Percentiles rank a stretch among this genome's conserved stretches.
Evolutionary conservation across 192 early-diverging fungal species (phyloP).

Genomic region (Backusella parvicylindrica): DNA sequence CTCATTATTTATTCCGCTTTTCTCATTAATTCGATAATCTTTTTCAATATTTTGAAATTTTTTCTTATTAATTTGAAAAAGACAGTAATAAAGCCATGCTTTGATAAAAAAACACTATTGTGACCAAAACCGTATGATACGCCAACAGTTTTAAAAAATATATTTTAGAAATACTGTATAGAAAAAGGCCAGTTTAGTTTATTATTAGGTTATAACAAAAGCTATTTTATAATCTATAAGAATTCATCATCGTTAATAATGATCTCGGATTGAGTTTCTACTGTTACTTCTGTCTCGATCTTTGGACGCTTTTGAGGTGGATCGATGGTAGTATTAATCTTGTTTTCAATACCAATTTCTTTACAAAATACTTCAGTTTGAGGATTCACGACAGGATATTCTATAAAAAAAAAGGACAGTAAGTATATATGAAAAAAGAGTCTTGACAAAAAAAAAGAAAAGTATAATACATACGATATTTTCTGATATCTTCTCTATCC

Average conservation of each 20-base stretch:
- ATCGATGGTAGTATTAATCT: constrained; percentile 50
- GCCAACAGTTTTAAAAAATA: too few species aligned
- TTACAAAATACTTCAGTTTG: constrained; percentile 80
- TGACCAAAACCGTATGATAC: too few species aligned
- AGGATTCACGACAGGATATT: constrained; percentile 65
- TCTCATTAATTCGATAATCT: too few species aligned
- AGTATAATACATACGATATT: constrained; percentile 30
- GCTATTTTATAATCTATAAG: not conserved
- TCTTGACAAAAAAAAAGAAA: too few species aligned
- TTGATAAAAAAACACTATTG: too few species aligned
- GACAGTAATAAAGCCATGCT: too few species aligned
- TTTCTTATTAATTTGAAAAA: too few species aligned
- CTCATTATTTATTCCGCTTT: too few species aligned
- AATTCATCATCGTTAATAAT: constrained; percentile 10
- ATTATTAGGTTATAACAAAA: too few species aligned
- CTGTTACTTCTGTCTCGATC: not conserved
- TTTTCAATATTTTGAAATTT: too few species aligned
- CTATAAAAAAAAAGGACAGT: constrained; percentile 24
- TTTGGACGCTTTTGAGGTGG: not conserved
- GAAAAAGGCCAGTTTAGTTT: too few species aligned
- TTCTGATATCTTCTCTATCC: constrained; percentile 31
- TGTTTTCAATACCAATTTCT: constrained; percentile 65
- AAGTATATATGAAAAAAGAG: not conserved
- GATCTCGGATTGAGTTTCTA: not conserved
- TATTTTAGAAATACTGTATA: too few species aligned